A percentile compares a stretch with the other conserved stretches of the same genome.
These are phyloP conservation scores for Xenoacremonium recifei DNA, from an alignment of 2,329 filamentous ascomycete genomes.

Conservation along the genomic window DNA sequence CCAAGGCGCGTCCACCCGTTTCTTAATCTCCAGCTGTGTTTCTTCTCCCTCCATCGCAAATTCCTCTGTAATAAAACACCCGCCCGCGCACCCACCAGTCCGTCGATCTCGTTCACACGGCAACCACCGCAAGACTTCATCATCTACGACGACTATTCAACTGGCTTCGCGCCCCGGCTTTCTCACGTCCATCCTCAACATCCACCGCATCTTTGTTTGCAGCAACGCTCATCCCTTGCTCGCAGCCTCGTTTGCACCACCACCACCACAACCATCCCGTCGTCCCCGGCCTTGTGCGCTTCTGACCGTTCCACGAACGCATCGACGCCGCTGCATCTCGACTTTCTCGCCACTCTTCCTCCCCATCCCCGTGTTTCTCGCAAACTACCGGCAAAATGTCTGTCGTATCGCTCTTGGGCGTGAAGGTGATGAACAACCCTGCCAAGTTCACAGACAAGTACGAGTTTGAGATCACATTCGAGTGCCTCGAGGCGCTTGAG, in stretches of 20 bases:
- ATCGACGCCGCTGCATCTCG: not conserved
- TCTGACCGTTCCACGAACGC: not conserved
- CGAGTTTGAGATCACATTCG: conserved; percentile 97
- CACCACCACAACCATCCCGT: not conserved
- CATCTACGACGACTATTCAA: not conserved
- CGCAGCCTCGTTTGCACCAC: not conserved
- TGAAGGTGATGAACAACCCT: conserved; percentile 96
- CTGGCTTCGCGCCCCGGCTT: not conserved
- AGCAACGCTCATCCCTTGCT: no score
- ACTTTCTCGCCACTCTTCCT: not conserved
- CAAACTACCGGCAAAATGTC: conserved; percentile 62
- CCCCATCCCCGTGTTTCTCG: conserved; percentile 1
- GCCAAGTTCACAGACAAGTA: conserved; percentile 91
- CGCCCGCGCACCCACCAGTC: no score
- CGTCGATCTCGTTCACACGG: not conserved
- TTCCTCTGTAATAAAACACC: no score
- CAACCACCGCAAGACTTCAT: not conserved
- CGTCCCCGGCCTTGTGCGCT: not conserved
- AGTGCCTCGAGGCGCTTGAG: conserved; percentile 90
- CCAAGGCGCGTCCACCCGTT: not conserved
- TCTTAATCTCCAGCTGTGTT: not conserved
- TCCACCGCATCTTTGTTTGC: no score
- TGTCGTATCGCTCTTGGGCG: conserved; percentile 91
- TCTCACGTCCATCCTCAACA: not conserved
- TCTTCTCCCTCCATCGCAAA: conserved; percentile 4